Percentiles rank a stretch among this genome's conserved stretches.
Evolutionary conservation across 129 eudicot species (phyloP).

Genomic region (Helianthus tuberosus): DNA sequence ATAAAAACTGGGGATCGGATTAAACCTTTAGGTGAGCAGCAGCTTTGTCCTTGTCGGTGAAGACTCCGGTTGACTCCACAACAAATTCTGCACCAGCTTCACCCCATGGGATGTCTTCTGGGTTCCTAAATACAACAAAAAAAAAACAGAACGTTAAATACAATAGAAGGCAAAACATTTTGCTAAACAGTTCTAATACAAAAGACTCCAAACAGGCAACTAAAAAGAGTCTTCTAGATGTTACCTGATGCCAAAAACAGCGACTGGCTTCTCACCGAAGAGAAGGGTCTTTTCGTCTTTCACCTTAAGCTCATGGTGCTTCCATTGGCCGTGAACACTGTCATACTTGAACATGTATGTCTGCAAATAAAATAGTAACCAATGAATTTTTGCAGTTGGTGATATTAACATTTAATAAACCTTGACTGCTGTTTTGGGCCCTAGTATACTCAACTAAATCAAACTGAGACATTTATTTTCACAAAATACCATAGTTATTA

Average conservation of each 20-base stretch:
- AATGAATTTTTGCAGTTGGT: not conserved
- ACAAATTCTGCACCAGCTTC: slow-evolving; percentile 60
- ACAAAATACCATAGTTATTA: slow-evolving; percentile 12
- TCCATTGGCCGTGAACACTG: slow-evolving; percentile 78
- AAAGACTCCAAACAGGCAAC: not conserved
- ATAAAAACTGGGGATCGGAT: not conserved
- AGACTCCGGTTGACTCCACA: slow-evolving; percentile 68
- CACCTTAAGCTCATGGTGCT: slow-evolving; percentile 69
- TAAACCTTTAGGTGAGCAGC: slow-evolving; percentile 68
- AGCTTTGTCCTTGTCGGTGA: slow-evolving; percentile 74
- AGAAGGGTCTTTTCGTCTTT: slow-evolving; percentile 79
- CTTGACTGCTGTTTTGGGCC: not conserved
- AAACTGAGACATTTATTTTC: not conserved
- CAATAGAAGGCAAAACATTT: not conserved
- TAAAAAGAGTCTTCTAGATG: slow-evolving; percentile 10
- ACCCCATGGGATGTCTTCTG: slow-evolving; percentile 76
- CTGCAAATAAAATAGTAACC: slow-evolving; percentile 31
- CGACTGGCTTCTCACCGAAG: slow-evolving; percentile 65
- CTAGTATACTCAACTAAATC: slow-evolving; percentile 1
- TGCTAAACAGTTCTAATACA: not conserved
- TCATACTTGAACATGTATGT: slow-evolving; percentile 86
- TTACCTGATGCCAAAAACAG: slow-evolving; percentile 58
- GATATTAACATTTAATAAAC: not conserved
- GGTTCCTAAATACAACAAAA: slow-evolving; percentile 45
- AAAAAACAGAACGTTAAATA: slow-evolving; percentile 16